Conservation (phyloP, 208 protist species). For the Acanthamoeba lenticulata region DNA sequence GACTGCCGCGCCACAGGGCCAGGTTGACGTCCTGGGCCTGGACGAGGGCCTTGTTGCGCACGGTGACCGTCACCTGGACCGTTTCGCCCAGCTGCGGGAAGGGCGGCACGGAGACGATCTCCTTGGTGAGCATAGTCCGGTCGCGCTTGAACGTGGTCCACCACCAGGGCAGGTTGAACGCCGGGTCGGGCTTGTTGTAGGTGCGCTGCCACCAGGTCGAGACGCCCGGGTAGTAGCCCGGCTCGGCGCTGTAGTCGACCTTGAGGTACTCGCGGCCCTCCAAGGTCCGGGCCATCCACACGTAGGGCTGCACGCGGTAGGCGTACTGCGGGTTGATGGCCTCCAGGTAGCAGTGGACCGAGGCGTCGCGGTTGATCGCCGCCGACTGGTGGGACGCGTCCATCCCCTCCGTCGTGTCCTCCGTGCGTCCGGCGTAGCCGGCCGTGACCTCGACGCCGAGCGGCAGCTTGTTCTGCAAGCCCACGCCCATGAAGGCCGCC, state of each 20-base stretch:
- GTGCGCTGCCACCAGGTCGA: not conserved
- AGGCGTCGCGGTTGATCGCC: not conserved
- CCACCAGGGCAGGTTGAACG: slow-evolving; percentile 2
- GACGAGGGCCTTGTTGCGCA: not conserved
- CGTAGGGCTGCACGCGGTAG: not conserved
- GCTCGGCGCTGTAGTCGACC: not conserved
- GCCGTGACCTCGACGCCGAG: not conserved
- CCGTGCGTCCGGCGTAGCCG: not conserved
- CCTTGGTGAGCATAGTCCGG: not conserved
- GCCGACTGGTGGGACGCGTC: not conserved
- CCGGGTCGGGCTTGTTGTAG: not conserved
- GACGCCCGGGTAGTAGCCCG: not conserved
- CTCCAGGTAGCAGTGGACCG: not conserved
- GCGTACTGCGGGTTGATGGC: not conserved
- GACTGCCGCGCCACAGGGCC: not conserved
- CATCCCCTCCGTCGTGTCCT: not conserved
- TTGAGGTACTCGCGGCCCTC: not conserved
- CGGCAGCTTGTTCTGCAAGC: not conserved
- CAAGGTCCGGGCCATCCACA: not conserved
- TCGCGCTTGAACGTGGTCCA: not conserved
- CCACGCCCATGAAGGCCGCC: not conserved
- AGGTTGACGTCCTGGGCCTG: not conserved
- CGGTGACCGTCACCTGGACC: not conserved
- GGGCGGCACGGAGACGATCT: not conserved
- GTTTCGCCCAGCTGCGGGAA: not conserved